Evolutionary conservation across 768 basidiomycete genomes (phyloP).

Genomic region (Pulveroboletus sp.): DNA sequence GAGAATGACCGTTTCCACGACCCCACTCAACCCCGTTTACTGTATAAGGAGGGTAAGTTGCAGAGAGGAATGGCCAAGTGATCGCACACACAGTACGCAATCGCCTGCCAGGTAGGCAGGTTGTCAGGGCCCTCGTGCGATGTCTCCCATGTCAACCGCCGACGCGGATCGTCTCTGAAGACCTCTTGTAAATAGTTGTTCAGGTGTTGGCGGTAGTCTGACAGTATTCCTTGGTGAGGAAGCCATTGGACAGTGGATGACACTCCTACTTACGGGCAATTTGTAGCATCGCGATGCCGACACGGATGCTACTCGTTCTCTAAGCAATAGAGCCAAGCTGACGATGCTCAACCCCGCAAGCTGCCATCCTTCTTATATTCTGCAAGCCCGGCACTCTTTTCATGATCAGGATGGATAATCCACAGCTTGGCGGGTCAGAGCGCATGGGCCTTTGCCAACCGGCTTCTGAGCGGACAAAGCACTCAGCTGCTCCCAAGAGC

Average conservation of each 20-base stretch:
- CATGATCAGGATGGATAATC: constrained; percentile 1
- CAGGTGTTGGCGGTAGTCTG: constrained; percentile 20
- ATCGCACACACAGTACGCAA: constrained; percentile 18
- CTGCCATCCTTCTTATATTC: constrained; percentile 13
- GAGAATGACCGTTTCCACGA: constrained; percentile 15
- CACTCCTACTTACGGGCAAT: constrained; percentile 7
- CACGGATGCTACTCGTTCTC: background rate
- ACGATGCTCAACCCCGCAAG: background rate
- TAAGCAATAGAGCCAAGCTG: background rate
- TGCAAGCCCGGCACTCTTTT: constrained; percentile 6
- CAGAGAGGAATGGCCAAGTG: background rate
- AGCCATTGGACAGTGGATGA: background rate
- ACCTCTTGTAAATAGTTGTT: constrained; percentile 21
- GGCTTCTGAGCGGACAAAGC: background rate
- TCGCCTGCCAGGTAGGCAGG: constrained; percentile 21
- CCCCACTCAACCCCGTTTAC: constrained; percentile 21
- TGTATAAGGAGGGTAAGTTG: constrained; percentile 2
- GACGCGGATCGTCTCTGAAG: constrained; percentile 12
- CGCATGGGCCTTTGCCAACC: constrained; percentile 1
- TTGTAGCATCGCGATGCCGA: constrained; percentile 4
- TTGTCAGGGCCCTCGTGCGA: constrained; percentile 15
- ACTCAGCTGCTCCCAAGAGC: background rate
- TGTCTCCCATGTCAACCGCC: constrained; percentile 16
- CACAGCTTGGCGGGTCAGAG: constrained; percentile 23
- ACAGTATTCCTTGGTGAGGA: background rate